Base-by-base conservation (phyloP, 768 basidiomycete species). In the Boletus subparvulus region DNA sequence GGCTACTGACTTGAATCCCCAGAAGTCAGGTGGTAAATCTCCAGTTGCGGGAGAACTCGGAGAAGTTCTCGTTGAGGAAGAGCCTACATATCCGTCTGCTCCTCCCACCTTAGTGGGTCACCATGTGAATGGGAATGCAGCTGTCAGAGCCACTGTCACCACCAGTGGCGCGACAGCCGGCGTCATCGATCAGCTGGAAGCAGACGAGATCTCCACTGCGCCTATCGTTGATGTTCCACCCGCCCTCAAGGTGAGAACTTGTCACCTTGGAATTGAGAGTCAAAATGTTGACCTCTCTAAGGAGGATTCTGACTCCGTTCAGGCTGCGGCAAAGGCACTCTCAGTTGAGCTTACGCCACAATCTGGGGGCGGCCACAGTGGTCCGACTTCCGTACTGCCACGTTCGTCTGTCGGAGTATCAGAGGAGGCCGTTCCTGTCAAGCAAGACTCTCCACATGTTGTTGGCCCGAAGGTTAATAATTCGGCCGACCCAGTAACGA, bases 31-130 rank as follows among this genome's bases (percentile, higher is more conserved):
- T 41, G 75, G 72, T 30, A 80, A 72, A 65, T 62, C 68, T 26
- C 72, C 71, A 13, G 75, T 74, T 51, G 72, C 86, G 21, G 86
- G 86, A 17, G 89, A 91, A 73, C 78, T 88, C 80, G 89, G 89
- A 11, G 89, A 90, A 65, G 74, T 84, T 16, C 62, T 88, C 33
- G 70, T 76, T 21, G 87, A 89, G 65, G 83, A 81, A 61, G 77
- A 76, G n/a, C 50, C 60, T 24, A 41, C 61, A 54, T 10, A 51
- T 56, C 47, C 54, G 42, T 28, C 51, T 37, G 35, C 61, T 41
- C 28, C 49, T n/a, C 70, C 73, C 5, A 62, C 70, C 4, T 68
- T 70, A 49, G 63, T 66, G 26, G 68, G 67, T 55, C 67, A 67
- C 56, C 74, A 68, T 47, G 53, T 60, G n/a, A 71, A 75, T 53